Conservation (phyloP, 805 yeast genomes). For the Yarrowia phangngaensis region DNA sequence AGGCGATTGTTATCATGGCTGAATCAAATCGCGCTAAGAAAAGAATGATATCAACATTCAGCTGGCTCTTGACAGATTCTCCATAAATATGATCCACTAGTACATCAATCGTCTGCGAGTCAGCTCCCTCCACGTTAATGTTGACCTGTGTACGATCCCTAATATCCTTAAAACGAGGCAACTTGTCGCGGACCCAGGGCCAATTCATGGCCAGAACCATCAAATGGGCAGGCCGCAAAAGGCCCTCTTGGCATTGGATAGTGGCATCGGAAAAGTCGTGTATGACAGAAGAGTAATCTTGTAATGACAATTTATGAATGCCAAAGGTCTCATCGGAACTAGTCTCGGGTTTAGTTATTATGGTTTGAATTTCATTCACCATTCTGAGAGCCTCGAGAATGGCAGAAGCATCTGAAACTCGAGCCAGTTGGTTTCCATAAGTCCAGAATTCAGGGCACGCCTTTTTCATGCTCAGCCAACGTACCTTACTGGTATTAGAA, state of each 20-base stretch:
- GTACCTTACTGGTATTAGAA: conserved; percentile 1
- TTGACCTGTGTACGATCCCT: conserved; percentile 3
- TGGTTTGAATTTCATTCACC: conserved; percentile 7
- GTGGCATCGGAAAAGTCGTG: conserved; percentile 9
- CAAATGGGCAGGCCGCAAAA: neutral
- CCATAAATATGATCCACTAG: conserved; percentile 9
- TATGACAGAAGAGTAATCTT: no score
- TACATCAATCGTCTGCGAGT: conserved; percentile 6
- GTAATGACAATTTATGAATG: neutral
- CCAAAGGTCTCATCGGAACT: conserved; percentile 9
- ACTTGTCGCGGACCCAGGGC: conserved; percentile 20
- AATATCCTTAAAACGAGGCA: conserved; percentile 1
- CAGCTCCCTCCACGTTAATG: neutral
- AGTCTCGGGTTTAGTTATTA: no score
- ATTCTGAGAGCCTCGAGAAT: conserved; percentile 18
- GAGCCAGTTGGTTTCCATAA: conserved; percentile 10
- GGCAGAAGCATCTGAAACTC: neutral
- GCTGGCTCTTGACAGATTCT: conserved; percentile 3
- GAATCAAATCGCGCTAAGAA: neutral
- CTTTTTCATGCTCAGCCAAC: conserved; percentile 14
- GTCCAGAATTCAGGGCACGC: conserved; percentile 20
- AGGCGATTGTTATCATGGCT: neutral
- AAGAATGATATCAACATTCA: conserved; percentile 1
- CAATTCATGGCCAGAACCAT: conserved; percentile 10
- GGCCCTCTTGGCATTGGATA: neutral